Evolutionary conservation across 2,329 filamentous ascomycete genomes (phyloP), one percentile per base, ranked within the genome.

Genomic region (Nigrospora sphaerica): DNA sequence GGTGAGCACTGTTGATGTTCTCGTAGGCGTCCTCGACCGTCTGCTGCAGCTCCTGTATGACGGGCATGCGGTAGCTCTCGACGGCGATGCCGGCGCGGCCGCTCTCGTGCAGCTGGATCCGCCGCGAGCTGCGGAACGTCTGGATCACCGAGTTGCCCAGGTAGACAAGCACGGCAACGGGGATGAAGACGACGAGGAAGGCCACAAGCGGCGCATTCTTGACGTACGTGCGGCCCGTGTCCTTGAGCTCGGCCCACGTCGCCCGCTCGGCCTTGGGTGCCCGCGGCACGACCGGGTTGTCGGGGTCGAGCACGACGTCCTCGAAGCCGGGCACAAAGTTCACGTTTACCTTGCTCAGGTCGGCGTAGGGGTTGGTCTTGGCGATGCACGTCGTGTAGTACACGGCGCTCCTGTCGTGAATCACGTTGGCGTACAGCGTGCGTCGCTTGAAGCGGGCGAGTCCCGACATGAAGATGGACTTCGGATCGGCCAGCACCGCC

Each of bases 381-480:
- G 83, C 76, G 39, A 96, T 88, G 17, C 74, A 75, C 0, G 89
- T 88, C 0, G 92, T 96, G 62, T 92, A 95, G 66, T 87, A 88
- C 1, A 85, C 80, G 5, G 88, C 88, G 39, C 80, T 88, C 46
- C 83, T 75, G 67, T 97, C 92, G 64, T 96, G 95, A 59, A 86
- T 71, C 40, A 95, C 83, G 61, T 97, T 97, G 37, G 85, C 77
- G 63, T 97, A 97, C 1, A 95, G 70, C 4, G 81, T 86, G 48
- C 83, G 84, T 46, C 86, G 76, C 62, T 83, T 80, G 69, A 97
- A 97, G 54, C 73, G 77, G 50, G 79, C 76, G 39, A 97, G 73
- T 0, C 83, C 91, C 32, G 80, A 79, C 57, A 95, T 85, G 68
- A 97, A 97, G 54, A 95, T 86, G 51, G 86, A 91, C 42, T 85